Percentiles rank a stretch among this genome's conserved stretches.
Conservation (phyloP, 2,329 filamentous ascomycete genomes). For the Aspergillus sp. region DNA sequence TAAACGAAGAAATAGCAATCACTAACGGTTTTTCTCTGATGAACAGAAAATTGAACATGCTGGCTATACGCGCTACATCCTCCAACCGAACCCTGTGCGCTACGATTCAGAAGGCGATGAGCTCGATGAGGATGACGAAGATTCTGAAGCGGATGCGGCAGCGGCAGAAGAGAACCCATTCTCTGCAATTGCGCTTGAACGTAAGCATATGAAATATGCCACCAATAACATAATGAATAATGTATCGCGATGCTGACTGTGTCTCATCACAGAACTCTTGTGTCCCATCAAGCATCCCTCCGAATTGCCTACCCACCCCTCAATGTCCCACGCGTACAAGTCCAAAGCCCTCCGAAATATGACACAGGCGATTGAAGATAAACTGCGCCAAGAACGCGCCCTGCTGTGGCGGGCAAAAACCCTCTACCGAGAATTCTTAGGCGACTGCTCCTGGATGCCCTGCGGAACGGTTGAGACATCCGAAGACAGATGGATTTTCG, state of each 20-base stretch:
- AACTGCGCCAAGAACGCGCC: conserved; percentile 51
- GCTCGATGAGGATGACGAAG: conserved; percentile 52
- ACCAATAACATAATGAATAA: neutral
- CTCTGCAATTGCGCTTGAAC: conserved; percentile 50
- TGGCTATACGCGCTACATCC: conserved; percentile 54
- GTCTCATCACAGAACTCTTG: conserved; percentile 43
- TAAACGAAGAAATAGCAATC: neutral
- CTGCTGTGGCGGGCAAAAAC: conserved; percentile 53
- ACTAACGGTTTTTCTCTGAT: neutral
- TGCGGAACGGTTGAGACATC: conserved; percentile 47
- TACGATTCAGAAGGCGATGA: conserved; percentile 61
- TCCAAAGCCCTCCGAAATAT: conserved; percentile 54
- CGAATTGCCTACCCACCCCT: conserved; percentile 54
- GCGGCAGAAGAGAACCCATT: conserved; percentile 58
- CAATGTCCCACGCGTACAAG: conserved; percentile 52
- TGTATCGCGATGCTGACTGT: conserved; percentile 6
- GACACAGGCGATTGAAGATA: conserved; percentile 49
- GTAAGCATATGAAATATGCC: conserved; percentile 31
- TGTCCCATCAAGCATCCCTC: conserved; percentile 57
- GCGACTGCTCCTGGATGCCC: conserved; percentile 55
- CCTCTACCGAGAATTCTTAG: conserved; percentile 52
- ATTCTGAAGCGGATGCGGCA: conserved; percentile 51
- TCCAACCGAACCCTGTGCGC: conserved; percentile 52
- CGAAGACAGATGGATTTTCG: conserved; percentile 45
- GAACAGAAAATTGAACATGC: conserved; percentile 54